Base-by-base conservation (phyloP, 2,329 filamentous ascomycete genomes). In the Fusarium longipes region DNA sequence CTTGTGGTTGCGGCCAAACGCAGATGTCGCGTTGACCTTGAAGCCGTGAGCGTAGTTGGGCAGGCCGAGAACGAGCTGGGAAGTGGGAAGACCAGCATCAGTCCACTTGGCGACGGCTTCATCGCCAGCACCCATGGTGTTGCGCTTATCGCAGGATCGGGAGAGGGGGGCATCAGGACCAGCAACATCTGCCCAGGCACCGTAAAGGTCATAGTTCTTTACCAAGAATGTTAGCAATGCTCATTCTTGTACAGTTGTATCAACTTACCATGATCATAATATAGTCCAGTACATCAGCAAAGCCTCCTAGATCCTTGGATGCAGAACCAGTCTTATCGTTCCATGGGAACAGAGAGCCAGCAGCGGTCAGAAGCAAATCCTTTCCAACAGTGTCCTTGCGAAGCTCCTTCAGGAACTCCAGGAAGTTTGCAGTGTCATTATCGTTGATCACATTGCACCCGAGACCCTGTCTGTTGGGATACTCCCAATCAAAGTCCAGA, bases 401-500 rank as follows among this genome's bases (percentile, higher is more conserved):
- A 10, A 71, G 35, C 43, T 68, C 59, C 48, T 70, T 25, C 14
- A 71, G 32, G 32, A 71, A 71, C 5, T 58, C 30, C 18, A 71
- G 64, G 3, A 70, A 60, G 44, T 71, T 71, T 30, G 54, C 29
- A 1, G 68, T 71, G 7, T 71, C 68, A 17, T 70, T 18, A 2
- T 57, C 25, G 32, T 71, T 70, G 54, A 71, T 70, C 1, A 22
- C 50, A 18, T 71, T 71, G n/a, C 68, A 71, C 9, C 68, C 68
- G 22, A 71, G 68, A 25, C 68, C 68, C 17, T 70, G 68, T 0
- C 63, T 49, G 44, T 71, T 71, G 4, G 68, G 68, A 18, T 71
- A 71, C 33, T 71, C 68, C 68, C 68, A 71, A 22, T 71, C 68
- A 38, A 71, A 68, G 11, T 71, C 68, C 0, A 71, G 24, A 6